Conservation (phyloP, 208 protist species). For the Porcisia hertigi region DNA sequence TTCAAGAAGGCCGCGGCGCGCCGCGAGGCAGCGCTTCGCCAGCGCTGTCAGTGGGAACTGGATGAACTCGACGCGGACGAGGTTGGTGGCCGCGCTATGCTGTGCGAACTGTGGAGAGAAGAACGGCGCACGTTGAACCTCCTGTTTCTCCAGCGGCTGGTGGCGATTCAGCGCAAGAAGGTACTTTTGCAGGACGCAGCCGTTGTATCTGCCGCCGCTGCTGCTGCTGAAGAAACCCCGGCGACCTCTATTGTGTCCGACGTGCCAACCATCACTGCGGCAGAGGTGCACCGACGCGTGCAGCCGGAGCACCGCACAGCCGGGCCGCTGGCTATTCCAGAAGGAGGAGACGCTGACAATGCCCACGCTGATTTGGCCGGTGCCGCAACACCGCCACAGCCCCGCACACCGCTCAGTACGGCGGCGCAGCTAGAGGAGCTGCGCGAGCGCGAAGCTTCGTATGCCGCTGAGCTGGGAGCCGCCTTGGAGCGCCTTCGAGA, state of each 20-base stretch:
- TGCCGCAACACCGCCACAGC: neutral
- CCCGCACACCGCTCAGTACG: slow-evolving; percentile 15
- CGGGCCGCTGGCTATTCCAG: neutral
- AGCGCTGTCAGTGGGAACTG: slow-evolving; percentile 22
- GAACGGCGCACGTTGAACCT: slow-evolving; percentile 30
- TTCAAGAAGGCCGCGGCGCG: slow-evolving; percentile 5
- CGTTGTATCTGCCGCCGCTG: neutral
- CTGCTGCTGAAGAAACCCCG: neutral
- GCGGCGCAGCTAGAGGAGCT: slow-evolving; percentile 35
- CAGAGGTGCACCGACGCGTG: neutral
- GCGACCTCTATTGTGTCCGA: slow-evolving; percentile 6
- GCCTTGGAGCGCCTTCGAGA: slow-evolving; percentile 55
- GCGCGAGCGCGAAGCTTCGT: slow-evolving; percentile 26
- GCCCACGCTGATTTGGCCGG: neutral
- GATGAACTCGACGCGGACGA: slow-evolving; percentile 50
- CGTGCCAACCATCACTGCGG: slow-evolving; percentile 7
- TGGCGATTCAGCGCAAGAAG: slow-evolving; percentile 11
- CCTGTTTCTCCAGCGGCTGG: slow-evolving; percentile 18
- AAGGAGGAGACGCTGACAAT: neutral
- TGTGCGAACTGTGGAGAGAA: slow-evolving; percentile 50
- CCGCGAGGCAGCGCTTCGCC: slow-evolving; percentile 15
- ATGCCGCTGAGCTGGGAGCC: slow-evolving; percentile 44
- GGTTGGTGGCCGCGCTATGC: slow-evolving; percentile 36
- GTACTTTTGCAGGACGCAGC: slow-evolving; percentile 10
- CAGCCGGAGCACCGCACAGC: neutral